phyloP scores from a whole-genome alignment of 129 eudicot genomes.

The Pulicaria dysenterica region DNA sequence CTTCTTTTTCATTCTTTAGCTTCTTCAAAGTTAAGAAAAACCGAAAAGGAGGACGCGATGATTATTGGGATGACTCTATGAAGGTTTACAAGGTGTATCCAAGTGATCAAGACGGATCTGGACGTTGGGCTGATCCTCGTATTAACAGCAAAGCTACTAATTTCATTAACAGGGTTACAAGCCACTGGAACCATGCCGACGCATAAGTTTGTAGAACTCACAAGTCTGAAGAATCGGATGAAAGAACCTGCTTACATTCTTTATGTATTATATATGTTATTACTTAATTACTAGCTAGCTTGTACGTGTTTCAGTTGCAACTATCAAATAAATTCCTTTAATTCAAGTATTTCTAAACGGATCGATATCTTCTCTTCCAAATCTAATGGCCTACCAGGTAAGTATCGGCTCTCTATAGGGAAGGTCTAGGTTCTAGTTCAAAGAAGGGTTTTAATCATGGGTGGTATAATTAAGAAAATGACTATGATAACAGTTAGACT shows the following conservation, averaged over 20 bases:
- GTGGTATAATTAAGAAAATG: too few relatives aligned
- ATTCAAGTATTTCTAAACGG: too few relatives aligned
- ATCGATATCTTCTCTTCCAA: too few relatives aligned
- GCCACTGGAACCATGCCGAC: constrained; percentile 33
- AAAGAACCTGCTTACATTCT: constrained; percentile 1
- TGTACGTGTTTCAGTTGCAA: not conserved
- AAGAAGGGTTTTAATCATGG: too few relatives aligned
- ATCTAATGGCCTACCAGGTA: too few relatives aligned
- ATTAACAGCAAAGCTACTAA: constrained; percentile 36
- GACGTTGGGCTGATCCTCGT: constrained; percentile 35
- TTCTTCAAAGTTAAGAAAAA: constrained; percentile 26
- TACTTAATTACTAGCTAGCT: constrained; percentile 1
- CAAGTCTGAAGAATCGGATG: not conserved
- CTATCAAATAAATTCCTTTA: constrained; percentile 17
- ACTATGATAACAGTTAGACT: too few relatives aligned
- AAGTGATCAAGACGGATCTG: constrained; percentile 36
- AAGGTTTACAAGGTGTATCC: constrained; percentile 34
- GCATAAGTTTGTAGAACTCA: constrained; percentile 1
- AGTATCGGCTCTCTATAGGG: too few relatives aligned
- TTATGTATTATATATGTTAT: constrained; percentile 18
- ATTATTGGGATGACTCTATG: constrained; percentile 30
- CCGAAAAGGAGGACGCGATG: not conserved
- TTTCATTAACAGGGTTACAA: constrained; percentile 27
- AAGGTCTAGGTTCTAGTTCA: too few relatives aligned
- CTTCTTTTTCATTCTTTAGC: constrained; percentile 19